Evolutionary conservation across 140 eudicot species (phyloP).

Genomic region (Ambrosia hybrid): DNA sequence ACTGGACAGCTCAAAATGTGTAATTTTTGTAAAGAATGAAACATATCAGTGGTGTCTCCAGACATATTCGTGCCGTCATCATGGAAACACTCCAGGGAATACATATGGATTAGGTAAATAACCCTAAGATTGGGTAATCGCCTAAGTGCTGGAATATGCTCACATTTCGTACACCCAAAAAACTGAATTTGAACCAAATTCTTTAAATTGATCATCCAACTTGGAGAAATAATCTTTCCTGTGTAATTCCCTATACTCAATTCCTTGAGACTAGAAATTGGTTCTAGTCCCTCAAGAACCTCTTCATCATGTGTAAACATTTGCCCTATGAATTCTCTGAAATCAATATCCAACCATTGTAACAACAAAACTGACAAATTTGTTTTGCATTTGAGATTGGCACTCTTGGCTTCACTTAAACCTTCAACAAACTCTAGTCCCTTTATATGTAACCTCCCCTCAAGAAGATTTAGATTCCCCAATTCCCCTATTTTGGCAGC

Average conservation of each 20-base stretch:
- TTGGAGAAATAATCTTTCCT: constrained; percentile 1
- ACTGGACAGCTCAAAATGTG: no score
- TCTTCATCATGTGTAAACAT: not conserved
- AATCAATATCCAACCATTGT: not conserved
- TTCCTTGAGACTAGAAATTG: constrained; percentile 2
- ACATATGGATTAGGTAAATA: not conserved
- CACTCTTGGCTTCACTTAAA: not conserved
- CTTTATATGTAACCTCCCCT: not conserved
- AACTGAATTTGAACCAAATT: not conserved
- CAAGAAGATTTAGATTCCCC: constrained; percentile 2
- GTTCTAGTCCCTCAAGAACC: constrained; percentile 20
- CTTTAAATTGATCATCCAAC: not conserved
- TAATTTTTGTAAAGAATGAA: not conserved
- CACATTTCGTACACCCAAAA: not conserved
- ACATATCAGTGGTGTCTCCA: not conserved
- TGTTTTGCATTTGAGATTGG: constrained; percentile 1
- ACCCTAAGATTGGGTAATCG: not conserved
- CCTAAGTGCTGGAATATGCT: not conserved
- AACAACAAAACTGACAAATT: not conserved
- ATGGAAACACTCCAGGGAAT: not conserved
- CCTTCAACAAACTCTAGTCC: not conserved
- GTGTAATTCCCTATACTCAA: not conserved
- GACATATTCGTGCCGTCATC: not conserved
- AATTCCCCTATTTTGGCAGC: constrained; percentile 5
- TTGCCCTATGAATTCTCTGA: no score